A percentile compares a stretch with the other conserved stretches of the same genome.
Conservation (phyloP, 441 rosid species). For the Gossypium schwendimanii region DNA sequence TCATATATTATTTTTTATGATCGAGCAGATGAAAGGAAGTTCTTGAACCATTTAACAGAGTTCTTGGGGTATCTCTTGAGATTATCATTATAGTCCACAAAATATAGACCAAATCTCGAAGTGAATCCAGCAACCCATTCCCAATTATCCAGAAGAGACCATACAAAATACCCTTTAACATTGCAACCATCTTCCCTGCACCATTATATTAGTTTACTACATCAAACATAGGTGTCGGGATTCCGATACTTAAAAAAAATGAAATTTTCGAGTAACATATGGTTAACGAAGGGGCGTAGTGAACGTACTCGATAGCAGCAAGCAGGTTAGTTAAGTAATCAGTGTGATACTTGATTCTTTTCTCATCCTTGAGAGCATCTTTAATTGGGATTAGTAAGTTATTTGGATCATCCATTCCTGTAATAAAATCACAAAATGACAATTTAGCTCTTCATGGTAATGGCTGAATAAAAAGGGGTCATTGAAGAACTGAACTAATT, state of each 20-base stretch:
- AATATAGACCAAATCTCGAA: conserved; percentile 89
- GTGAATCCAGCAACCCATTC: conserved; percentile 87
- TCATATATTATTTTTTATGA: not conserved
- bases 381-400: conserved; percentile 30
- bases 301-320: conserved; percentile 63
- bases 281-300: too few species aligned
- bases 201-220: not conserved
- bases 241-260: not conserved
- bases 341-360: conserved; percentile 74
- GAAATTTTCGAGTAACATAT: not conserved
- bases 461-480: not conserved
- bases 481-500: not conserved
- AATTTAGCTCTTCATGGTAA: not conserved
- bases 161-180: conserved; percentile 86
- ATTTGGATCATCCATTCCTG: conserved; percentile 92
- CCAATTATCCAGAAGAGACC: conserved; percentile 94
- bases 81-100: conserved; percentile 71
- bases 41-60: conserved; percentile 87
- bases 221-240: not conserved
- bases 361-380: conserved; percentile 62
- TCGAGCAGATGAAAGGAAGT: conserved; percentile 44
- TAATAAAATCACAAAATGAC: not conserved
- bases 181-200: conserved; percentile 91
- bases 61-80: conserved; percentile 87
- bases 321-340: conserved; percentile 70